phyloP scores from a whole-genome alignment of 1,139 yeast genomes.

The Geotrichum carabidarum region DNA sequence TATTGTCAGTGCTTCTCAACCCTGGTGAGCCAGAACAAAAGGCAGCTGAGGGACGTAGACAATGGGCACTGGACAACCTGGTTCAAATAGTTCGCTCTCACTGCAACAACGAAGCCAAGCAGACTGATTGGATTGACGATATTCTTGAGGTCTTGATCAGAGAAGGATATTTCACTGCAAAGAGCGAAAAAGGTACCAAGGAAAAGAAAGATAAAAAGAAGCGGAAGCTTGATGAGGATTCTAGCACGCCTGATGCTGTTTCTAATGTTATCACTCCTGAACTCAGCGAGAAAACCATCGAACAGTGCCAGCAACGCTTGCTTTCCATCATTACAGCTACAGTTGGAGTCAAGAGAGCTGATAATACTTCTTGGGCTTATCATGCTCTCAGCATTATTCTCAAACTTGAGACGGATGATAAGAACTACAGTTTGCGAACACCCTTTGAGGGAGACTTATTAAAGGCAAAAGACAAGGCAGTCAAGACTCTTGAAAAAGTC shows the following conservation, averaged over 20 bases:
- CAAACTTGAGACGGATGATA: constrained; percentile 24
- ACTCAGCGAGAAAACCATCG: constrained; percentile 24
- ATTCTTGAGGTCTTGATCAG: constrained; percentile 50
- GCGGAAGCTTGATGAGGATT: constrained; percentile 16
- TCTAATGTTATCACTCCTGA: constrained; percentile 15
- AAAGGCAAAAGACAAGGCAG: constrained; percentile 48
- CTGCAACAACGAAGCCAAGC: constrained; percentile 20
- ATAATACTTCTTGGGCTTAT: constrained; percentile 57
- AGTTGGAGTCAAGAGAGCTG: constrained; percentile 44
- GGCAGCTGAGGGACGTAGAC: constrained; percentile 46
- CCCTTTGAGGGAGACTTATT: constrained; percentile 38
- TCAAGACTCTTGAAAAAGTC: constrained; percentile 48
- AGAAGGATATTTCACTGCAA: constrained; percentile 51
- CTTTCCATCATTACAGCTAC: constrained; percentile 51
- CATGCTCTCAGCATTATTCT: constrained; percentile 24
- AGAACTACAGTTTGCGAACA: constrained; percentile 22
- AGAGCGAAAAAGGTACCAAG: constrained; percentile 4
- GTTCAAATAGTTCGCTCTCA: constrained; percentile 45
- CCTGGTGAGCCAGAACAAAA: constrained; percentile 34
- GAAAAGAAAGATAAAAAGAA: constrained; percentile 19
- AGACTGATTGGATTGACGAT: constrained; percentile 43
- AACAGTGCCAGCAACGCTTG: constrained; percentile 48
- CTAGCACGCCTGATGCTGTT: constrained; percentile 14
- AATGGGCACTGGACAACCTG: constrained; percentile 66
- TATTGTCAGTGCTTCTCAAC: constrained; percentile 32